A percentile compares a stretch with the other conserved stretches of the same genome.
These are phyloP conservation scores for Breynia disticha DNA, from an alignment of 441 rosid species.

Conservation along the genomic window DNA sequence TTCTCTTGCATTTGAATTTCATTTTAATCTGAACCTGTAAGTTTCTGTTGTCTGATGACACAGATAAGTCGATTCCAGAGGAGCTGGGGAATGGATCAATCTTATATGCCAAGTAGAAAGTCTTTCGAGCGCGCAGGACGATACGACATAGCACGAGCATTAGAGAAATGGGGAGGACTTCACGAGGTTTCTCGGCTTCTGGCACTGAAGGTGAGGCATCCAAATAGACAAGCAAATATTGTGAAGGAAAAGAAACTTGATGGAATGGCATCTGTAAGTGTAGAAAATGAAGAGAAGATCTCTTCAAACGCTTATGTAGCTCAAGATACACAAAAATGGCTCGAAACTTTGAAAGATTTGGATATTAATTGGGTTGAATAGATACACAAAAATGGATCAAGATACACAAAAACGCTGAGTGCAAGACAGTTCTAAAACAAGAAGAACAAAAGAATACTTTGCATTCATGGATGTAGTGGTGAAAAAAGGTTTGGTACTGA, in stretches of 20 bases:
- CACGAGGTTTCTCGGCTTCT: conserved; percentile 79
- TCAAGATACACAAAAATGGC: conserved; percentile 78
- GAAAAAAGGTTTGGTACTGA: no score
- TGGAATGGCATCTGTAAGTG: conserved; percentile 12
- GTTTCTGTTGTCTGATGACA: conserved; percentile 1
- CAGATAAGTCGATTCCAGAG: conserved; percentile 70
- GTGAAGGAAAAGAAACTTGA: conserved; percentile 43
- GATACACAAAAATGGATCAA: no score
- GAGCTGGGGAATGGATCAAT: conserved; percentile 96
- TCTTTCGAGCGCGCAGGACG: conserved; percentile 96
- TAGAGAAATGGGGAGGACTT: conserved; percentile 97
- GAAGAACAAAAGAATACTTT: no score
- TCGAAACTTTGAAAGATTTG: conserved; percentile 47
- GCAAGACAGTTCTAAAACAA: no score
- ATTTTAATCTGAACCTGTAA: not conserved
- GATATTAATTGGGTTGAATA: conserved; percentile 77
- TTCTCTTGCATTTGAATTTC: not conserved
- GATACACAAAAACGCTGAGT: no score
- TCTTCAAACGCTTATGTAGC: conserved; percentile 38
- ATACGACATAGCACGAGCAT: conserved; percentile 86
- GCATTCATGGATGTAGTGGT: no score
- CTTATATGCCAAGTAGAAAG: conserved; percentile 91
- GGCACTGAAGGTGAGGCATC: conserved; percentile 73
- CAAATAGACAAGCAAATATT: conserved; percentile 37
- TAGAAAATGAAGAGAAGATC: conserved; percentile 23